Base-by-base conservation (phyloP, 2,329 filamentous ascomycete species). In the Hirsutella minnesotensis region DNA sequence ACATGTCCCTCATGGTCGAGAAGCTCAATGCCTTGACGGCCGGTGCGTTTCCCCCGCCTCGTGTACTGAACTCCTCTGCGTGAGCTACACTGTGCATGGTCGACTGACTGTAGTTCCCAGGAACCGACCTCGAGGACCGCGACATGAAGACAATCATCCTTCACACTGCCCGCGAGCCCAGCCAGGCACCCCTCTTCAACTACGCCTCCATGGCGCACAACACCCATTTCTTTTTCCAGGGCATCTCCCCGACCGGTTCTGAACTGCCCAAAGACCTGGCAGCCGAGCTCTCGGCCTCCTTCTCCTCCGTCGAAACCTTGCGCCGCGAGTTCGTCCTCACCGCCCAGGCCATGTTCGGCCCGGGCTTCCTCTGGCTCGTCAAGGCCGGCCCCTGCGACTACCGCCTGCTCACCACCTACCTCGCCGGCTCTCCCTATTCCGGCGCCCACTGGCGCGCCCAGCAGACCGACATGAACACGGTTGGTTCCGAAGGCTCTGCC, bases 321-420 rank as follows among this genome's bases (percentile, higher is more conserved):
- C 80, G 80, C 58, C 72, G 73, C 53, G 85, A 92, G 60, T 80
- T 98, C 64, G 64, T 92, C 56, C 70, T 81, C 50, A 94, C 83
- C 34, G 90, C 90, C 45, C 73, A 78, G 51, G 76, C 80, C 67
- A 95, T 96, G 88, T 96, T 98, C 68, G 92, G 90, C 43, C 89
- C 90, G 0, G 92, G 92, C 50, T 96, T 94, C 66, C 84, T 96
- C 59, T 98, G 92, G 92, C 81, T 98, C 47, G 85, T 95, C 56
- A 77, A 78, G 64, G 59, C 55, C 52, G 63, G 56, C 42, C 57
- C 61, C 46, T 54, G 52, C 58, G 70, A 69, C 53, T 72, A 71
- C 66, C 79, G 81, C 55, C 75, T 98, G 56, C 73, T 98, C 45
- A 75, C 79, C 53, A 98, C 92, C 44, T 98, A 96, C 70, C 78